These are phyloP conservation scores for Stylosanthes scabra DNA, from an alignment of 331 rosid genomes.

Conservation along the genomic window DNA sequence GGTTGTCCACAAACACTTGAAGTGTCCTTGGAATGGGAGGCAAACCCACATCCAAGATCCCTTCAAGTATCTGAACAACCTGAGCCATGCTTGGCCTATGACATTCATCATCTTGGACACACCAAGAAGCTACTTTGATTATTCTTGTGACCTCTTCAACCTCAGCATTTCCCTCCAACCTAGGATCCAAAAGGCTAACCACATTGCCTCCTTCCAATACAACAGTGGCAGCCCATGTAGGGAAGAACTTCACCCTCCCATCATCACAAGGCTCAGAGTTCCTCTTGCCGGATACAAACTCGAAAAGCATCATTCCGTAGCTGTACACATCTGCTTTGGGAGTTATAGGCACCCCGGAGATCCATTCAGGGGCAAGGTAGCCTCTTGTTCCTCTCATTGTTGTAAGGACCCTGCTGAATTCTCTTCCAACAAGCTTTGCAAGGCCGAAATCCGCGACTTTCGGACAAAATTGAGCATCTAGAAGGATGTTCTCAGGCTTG, in stretches of 20 bases:
- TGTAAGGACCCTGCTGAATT: constrained; percentile 65
- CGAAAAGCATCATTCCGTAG: constrained; percentile 67
- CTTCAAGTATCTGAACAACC: constrained; percentile 79
- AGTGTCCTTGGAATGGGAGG: constrained; percentile 77
- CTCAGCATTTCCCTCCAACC: constrained; percentile 57
- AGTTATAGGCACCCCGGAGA: constrained; percentile 54
- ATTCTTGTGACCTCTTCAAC: constrained; percentile 53
- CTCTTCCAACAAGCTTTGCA: constrained; percentile 84
- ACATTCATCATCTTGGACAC: constrained; percentile 81
- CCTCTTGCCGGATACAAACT: constrained; percentile 55
- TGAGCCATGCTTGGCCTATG: constrained; percentile 79
- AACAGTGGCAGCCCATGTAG: constrained; percentile 54
- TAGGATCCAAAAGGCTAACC: constrained; percentile 56
- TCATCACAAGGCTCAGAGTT: constrained; percentile 63
- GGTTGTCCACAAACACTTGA: constrained; percentile 53
- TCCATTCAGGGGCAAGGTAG: constrained; percentile 74
- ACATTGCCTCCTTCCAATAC: constrained; percentile 52
- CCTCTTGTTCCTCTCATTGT: constrained; percentile 78
- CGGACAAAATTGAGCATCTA: constrained; percentile 67
- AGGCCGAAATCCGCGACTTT: constrained; percentile 90
- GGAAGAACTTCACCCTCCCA: constrained; percentile 61
- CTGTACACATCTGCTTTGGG: constrained; percentile 66
- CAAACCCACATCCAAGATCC: constrained; percentile 55
- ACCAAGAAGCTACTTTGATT: constrained; percentile 78
- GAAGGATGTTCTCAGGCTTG: constrained; percentile 86